A percentile compares a stretch with the other conserved stretches of the same genome.
Conservation (phyloP, 139 green algal genomes). For the Diplosphaera chodatii region DNA sequence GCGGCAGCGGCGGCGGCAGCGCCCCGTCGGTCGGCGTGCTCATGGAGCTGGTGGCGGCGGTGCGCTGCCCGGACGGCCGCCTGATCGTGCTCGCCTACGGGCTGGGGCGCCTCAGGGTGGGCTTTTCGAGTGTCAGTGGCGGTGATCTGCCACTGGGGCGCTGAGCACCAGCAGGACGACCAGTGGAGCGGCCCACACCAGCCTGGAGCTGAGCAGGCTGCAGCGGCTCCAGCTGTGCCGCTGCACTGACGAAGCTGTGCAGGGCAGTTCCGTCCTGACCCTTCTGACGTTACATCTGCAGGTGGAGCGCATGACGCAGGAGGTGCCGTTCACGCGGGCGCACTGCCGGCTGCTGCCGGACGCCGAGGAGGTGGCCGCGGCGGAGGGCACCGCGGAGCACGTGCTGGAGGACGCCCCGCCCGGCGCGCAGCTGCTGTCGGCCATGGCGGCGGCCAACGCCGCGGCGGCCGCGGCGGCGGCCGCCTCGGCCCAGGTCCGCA, state of each 20-base stretch:
- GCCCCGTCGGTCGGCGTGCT: conserved; percentile 32
- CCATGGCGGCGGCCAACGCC: conserved; percentile 5
- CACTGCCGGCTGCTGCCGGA: conserved; percentile 34
- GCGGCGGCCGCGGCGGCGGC: conserved; percentile 10
- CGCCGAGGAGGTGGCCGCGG: conserved; percentile 22
- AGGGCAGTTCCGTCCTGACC: too few species aligned
- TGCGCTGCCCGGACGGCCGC: conserved; percentile 39
- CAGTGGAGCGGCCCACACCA: too few species aligned
- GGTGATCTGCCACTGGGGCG: too few species aligned
- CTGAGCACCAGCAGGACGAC: too few species aligned
- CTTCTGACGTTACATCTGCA: too few species aligned
- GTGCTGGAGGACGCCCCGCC: neutral
- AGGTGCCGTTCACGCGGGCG: conserved; percentile 32
- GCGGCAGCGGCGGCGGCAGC: neutral
- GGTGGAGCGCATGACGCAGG: neutral
- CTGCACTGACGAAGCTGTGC: too few species aligned
- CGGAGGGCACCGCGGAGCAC: conserved; percentile 5
- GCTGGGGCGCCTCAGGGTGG: conserved; percentile 30
- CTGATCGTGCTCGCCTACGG: conserved; percentile 39
- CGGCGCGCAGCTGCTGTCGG: neutral
- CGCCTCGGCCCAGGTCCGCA: neutral
- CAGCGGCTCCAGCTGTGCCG: too few species aligned
- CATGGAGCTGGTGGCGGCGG: conserved; percentile 35
- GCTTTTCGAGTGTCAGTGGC: too few species aligned
- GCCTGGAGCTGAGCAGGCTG: too few species aligned